A percentile compares a stretch with the other conserved stretches of the same genome.
Conservation (phyloP, 805 yeast genomes). For the Candida broadrunensis region DNA sequence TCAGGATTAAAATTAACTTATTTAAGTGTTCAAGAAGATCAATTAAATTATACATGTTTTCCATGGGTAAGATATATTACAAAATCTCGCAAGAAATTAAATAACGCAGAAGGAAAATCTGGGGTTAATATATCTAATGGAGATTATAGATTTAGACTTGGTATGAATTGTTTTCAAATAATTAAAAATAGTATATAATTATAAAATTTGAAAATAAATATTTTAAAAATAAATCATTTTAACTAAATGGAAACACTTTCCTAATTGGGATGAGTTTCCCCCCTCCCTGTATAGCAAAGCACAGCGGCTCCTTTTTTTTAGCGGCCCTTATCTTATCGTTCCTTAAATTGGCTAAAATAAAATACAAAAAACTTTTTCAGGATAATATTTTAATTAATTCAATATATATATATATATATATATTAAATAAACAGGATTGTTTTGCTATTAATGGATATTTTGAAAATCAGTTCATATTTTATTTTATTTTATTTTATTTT, state of each 20-base stretch:
- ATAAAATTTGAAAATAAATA: too few relatives aligned
- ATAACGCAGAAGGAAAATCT: background rate
- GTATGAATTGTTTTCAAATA: constrained; percentile 11
- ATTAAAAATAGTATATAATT: too few relatives aligned
- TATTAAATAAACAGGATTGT: too few relatives aligned
- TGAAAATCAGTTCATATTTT: background rate
- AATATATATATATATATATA: too few relatives aligned
- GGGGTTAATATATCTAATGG: background rate
- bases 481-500: too few relatives aligned
- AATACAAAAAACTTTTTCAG: too few relatives aligned
- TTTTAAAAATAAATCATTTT: background rate
- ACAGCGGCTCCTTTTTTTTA: background rate
- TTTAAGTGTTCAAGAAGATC: constrained; percentile 62
- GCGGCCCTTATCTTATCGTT: background rate
- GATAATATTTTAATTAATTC: too few relatives aligned
- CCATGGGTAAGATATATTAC: constrained; percentile 74
- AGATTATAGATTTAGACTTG: constrained; percentile 17
- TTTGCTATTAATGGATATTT: background rate
- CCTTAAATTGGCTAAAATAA: too few relatives aligned
- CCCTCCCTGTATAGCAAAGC: background rate
- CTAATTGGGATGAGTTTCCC: background rate
- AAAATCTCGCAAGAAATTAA: constrained; percentile 3
- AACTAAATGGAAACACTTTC: background rate
- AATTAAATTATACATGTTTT: constrained; percentile 61
- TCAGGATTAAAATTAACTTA: constrained; percentile 68